phyloP scores from a whole-genome alignment of 805 yeast species.

The Candida jianshihensis region DNA sequence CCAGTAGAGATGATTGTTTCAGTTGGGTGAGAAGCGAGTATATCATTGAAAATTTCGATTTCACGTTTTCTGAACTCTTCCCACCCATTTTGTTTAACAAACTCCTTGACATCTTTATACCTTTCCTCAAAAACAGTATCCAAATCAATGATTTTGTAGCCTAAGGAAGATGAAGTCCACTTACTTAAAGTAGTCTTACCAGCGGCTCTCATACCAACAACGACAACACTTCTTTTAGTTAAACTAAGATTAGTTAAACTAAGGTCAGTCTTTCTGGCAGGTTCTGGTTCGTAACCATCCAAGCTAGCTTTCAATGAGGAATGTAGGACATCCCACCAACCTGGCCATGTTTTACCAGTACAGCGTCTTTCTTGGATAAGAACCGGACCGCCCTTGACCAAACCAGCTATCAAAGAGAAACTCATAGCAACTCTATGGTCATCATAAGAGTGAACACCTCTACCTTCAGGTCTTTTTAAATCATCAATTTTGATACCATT shows the following conservation, averaged over 20 bases:
- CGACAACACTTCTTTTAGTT: conserved; percentile 50
- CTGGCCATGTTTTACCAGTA: conserved; percentile 99
- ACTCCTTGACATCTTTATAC: conserved; percentile 46
- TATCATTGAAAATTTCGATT: conserved; percentile 44
- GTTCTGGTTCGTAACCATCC: conserved; percentile 63
- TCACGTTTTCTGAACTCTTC: conserved; percentile 75
- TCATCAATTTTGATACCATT: conserved; percentile 53
- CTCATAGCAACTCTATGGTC: conserved; percentile 99
- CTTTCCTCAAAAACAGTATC: conserved; percentile 64
- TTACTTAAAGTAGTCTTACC: conserved; percentile 85
- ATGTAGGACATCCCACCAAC: conserved; percentile 96
- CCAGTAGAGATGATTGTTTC: conserved; percentile 81
- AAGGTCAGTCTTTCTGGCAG: too few species aligned
- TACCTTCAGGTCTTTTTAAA: conserved; percentile 47
- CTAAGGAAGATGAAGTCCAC: conserved; percentile 67
- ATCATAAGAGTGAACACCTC: conserved; percentile 75
- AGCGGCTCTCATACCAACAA: conserved; percentile 97
- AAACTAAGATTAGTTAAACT: conserved; percentile 15
- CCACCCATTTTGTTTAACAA: conserved; percentile 72
- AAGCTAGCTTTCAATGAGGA: conserved; percentile 55
- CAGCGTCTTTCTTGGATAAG: conserved; percentile 81
- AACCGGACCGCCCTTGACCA: conserved; percentile 46
- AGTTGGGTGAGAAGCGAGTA: conserved; percentile 32
- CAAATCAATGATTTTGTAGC: conserved; percentile 64
- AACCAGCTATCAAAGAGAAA: conserved; percentile 79